Evolutionary conservation across 495 filamentous ascomycete genomes (phyloP), one percentile per base, ranked within the genome.

Genomic region (Pyronema omphalodes): DNA sequence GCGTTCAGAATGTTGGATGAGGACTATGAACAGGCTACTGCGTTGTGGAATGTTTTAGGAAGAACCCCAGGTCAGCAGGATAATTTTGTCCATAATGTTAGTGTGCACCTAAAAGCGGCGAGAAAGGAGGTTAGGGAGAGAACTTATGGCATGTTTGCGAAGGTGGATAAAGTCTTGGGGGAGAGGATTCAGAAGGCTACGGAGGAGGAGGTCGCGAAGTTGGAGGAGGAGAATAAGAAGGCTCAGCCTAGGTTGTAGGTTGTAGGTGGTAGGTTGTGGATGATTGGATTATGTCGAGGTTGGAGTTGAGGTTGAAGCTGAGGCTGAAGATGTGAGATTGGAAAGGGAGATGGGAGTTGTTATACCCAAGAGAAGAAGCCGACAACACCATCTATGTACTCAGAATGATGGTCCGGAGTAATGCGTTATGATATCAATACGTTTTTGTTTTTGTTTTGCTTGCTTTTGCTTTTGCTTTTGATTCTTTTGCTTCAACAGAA

Each of bases 131-230:
- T 78, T 45, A 76, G 77, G 0, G 67, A 77, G 0, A 78, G 84
- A 54, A 77, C 73, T 45, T 88, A 83, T 64, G 81, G 80, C n/a
- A 75, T 86, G 1, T 76, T 87, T 0, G 80, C 76, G 0, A 75
- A 84, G 46, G 66, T 63, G 14, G 68, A 69, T 35, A 60, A 71
- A 37, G 65, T 63, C n/a, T 60, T 74, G 18, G 71, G 70, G 18
- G 44, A 51, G 9, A 62, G 63, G 50, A 73, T 74, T 54, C 60
- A 58, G 52, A 52, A 71, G 23, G 67, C 68, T 55, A 70, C 76
- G 0, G 73, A 76, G 35, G 74, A 72, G 55, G 72, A 67, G 44
- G 57, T 84, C 53, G n/a, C 3, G 11, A 34, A 40, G 36, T 1
- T 3, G 35, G 50, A 40, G 50, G 36, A 52, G 50, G 37, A 9